These are phyloP conservation scores for Fremontodendron californicum DNA, from an alignment of 345 rosid species.

Conservation along the genomic window DNA sequence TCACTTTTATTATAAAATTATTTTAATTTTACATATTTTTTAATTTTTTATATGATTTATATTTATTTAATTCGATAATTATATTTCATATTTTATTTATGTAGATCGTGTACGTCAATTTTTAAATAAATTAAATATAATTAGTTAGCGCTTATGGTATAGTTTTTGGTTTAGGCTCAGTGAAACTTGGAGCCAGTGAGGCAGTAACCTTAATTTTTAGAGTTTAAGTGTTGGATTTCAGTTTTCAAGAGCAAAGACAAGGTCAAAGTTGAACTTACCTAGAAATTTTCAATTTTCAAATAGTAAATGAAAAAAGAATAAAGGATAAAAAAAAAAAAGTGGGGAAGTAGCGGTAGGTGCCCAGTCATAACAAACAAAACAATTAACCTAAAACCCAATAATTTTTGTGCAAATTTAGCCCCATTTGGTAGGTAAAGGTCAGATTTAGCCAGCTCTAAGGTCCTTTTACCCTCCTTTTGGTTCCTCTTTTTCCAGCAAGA, in stretches of 20 bases:
- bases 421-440: slow-evolving; percentile 12
- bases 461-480: slow-evolving; percentile 1
- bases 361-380: slow-evolving; percentile 11
- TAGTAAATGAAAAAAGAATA: background rate
- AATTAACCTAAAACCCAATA: slow-evolving; percentile 22
- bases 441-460: background rate
- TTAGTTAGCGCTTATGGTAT: too few species aligned
- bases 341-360: background rate
- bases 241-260: background rate
- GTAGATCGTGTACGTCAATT: too few species aligned
- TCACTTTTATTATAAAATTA: too few species aligned
- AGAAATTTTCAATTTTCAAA: background rate
- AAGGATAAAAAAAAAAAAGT: background rate
- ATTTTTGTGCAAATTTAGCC: slow-evolving; percentile 15
- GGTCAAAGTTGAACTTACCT: background rate
- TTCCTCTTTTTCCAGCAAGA: slow-evolving; percentile 19
- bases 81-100: too few species aligned
- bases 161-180: too few species aligned
- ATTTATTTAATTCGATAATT: too few species aligned
- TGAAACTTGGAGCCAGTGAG: background rate
- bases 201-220: background rate
- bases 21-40: too few species aligned
- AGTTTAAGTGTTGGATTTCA: background rate
- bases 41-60: too few species aligned
- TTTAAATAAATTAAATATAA: too few species aligned